phyloP scores from a whole-genome alignment of 2,329 filamentous ascomycete genomes.

The Dactylellina parvicollis region DNA sequence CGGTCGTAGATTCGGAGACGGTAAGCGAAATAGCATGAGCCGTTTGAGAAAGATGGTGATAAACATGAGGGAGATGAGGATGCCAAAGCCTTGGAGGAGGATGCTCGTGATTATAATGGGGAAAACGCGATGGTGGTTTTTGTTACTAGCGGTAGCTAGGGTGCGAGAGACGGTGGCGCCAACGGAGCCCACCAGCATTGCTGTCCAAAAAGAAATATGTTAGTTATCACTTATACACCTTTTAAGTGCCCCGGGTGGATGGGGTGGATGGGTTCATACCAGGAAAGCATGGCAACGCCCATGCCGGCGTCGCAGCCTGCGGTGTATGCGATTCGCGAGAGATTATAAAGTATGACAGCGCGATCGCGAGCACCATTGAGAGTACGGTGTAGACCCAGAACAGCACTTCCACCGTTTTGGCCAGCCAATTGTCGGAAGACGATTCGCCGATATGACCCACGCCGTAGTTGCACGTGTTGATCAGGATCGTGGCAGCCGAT shows the following conservation, averaged over 20 bases:
- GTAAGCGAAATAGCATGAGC: conserved; percentile 44
- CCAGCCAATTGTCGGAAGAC: conserved; percentile 38
- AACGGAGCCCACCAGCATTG: conserved; percentile 43
- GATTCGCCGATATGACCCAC: conserved; percentile 29
- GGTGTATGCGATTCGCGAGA: conserved; percentile 46
- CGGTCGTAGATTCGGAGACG: conserved; percentile 43
- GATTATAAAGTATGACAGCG: conserved; percentile 46
- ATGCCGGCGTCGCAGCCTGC: conserved; percentile 45
- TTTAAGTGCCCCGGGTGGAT: not conserved
- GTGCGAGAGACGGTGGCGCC: conserved; percentile 34
- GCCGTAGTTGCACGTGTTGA: conserved; percentile 48
- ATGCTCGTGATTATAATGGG: conserved; percentile 51
- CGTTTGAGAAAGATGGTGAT: conserved; percentile 51
- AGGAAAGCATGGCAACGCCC: conserved; percentile 47
- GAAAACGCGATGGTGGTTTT: conserved; percentile 34
- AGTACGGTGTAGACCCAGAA: conserved; percentile 41
- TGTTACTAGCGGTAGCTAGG: conserved; percentile 1
- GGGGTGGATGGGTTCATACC: conserved; percentile 1
- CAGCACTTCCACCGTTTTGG: conserved; percentile 21
- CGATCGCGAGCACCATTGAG: conserved; percentile 32
- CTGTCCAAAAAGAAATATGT: conserved; percentile 2
- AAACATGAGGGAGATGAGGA: conserved; percentile 50
- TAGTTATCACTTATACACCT: not conserved
- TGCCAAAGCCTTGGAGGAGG: conserved; percentile 40
- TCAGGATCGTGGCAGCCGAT: conserved; percentile 36